A percentile compares a stretch with the other conserved stretches of the same genome.
Conservation (phyloP, 2,329 filamentous ascomycete genomes). For the Dothistroma septosporum region DNA sequence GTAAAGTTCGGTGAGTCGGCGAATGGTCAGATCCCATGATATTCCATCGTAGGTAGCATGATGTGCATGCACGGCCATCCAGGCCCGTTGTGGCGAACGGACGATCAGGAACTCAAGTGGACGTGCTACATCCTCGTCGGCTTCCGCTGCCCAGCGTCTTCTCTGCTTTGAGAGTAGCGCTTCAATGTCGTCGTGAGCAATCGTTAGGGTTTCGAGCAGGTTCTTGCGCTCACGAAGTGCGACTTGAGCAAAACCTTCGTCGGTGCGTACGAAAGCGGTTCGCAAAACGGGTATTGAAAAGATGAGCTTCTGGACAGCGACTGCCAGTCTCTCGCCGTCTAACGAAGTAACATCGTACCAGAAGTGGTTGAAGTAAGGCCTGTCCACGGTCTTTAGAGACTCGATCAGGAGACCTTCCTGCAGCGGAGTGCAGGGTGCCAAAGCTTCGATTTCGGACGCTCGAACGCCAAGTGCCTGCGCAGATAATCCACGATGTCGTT, state of each 20-base stretch:
- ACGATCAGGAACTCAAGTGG: constrained; percentile 54
- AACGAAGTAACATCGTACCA: constrained; percentile 52
- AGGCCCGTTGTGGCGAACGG: constrained; percentile 25
- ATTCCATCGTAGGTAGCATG: constrained; percentile 84
- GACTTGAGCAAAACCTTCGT: constrained; percentile 73
- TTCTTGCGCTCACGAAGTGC: constrained; percentile 46
- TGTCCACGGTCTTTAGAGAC: constrained; percentile 54
- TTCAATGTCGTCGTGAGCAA: constrained; percentile 32
- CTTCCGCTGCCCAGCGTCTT: constrained; percentile 52
- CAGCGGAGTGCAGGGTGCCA: constrained; percentile 78
- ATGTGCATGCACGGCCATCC: constrained; percentile 67
- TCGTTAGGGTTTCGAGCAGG: constrained; percentile 42
- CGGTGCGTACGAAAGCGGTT: constrained; percentile 66
- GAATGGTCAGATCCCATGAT: constrained; percentile 66
- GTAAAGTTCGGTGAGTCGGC: constrained; percentile 55
- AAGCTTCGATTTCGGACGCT: constrained; percentile 59
- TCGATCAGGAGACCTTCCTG: constrained; percentile 82
- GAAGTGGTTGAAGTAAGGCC: constrained; percentile 76
- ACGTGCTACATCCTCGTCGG: constrained; percentile 46
- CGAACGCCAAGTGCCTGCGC: constrained; percentile 52
- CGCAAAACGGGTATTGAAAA: constrained; percentile 61
- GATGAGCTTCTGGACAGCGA: constrained; percentile 57
- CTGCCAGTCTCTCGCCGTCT: constrained; percentile 47
- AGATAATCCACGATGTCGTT: constrained; percentile 54
- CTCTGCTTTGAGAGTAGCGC: constrained; percentile 37